Evolutionary conservation across 192 early-diverging fungal species (phyloP).

Genomic region (Backusella liffmaniae): DNA sequence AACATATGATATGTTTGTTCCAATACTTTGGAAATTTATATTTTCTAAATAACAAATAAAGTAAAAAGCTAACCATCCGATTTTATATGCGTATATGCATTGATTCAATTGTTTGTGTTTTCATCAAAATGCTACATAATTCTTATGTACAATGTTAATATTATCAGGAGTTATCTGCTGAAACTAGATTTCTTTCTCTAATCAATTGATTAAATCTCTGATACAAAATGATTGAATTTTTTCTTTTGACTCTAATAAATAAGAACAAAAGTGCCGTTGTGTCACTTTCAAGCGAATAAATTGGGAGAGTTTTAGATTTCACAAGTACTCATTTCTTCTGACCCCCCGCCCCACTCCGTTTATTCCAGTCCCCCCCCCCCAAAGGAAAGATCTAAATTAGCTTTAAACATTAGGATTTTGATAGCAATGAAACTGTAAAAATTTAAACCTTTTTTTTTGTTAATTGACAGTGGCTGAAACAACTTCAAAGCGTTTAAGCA

Average conservation of each 20-base stretch:
- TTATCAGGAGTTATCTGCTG: not conserved
- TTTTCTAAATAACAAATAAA: not conserved
- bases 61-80: not conserved
- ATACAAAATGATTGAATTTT: not conserved
- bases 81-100: not conserved
- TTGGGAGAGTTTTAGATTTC: not conserved
- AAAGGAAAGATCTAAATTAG: not conserved
- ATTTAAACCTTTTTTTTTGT: not conserved
- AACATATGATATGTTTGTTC: not conserved
- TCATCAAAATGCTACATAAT: not conserved
- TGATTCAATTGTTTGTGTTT: conserved; percentile 1
- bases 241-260: not conserved
- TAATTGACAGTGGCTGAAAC: not conserved
- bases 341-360: not conserved
- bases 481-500: not conserved
- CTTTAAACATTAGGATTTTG: not conserved
- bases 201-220: not conserved
- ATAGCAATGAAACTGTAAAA: not conserved
- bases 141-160: not conserved
- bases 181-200: not conserved
- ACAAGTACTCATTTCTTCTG: not conserved
- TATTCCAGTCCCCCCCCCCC: not conserved
- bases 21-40: not conserved
- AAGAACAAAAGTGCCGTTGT: not conserved
- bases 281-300: not conserved